Conservation (phyloP, 768 basidiomycete species). For the Tephrocybe rancida region DNA sequence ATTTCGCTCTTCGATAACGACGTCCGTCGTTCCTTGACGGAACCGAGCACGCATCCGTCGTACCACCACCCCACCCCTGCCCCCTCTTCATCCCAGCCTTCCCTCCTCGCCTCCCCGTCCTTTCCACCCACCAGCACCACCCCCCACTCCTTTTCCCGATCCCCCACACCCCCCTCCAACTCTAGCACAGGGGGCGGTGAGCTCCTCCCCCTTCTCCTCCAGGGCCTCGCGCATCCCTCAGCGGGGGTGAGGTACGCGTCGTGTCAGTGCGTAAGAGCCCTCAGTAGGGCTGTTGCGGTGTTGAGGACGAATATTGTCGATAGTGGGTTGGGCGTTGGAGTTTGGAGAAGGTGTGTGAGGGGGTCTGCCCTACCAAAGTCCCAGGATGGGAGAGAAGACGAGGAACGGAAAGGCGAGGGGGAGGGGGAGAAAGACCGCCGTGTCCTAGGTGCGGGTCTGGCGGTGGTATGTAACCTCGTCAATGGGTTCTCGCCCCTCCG, state of each 20-base stretch:
- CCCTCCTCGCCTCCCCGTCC: conserved; percentile 42
- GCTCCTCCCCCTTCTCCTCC: conserved; percentile 47
- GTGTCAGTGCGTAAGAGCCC: conserved; percentile 81
- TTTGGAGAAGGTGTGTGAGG: conserved; percentile 55
- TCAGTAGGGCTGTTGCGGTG: conserved; percentile 79
- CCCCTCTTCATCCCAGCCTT: conserved; percentile 42
- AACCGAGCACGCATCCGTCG: conserved; percentile 1
- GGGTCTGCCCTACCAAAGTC: conserved; percentile 26
- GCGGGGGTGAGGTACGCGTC: conserved; percentile 84
- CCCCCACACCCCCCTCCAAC: neutral
- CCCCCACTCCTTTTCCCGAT: conserved; percentile 25
- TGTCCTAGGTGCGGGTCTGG: conserved; percentile 70
- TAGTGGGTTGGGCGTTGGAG: conserved; percentile 70
- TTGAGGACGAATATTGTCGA: conserved; percentile 86
- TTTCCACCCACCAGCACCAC: conserved; percentile 21
- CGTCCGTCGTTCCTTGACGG: conserved; percentile 59
- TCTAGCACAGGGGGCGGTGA: neutral
- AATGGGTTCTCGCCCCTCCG: conserved; percentile 78
- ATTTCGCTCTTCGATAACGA: conserved; percentile 75
- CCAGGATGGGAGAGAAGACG: conserved; percentile 1
- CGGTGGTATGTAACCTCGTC: conserved; percentile 83
- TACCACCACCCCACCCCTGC: conserved; percentile 38
- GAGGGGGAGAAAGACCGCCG: conserved; percentile 57
- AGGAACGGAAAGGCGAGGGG: neutral
- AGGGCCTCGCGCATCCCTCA: conserved; percentile 59